Conservation (phyloP, 2,329 filamentous ascomycete genomes). For the Fusarium paranaense region DNA sequence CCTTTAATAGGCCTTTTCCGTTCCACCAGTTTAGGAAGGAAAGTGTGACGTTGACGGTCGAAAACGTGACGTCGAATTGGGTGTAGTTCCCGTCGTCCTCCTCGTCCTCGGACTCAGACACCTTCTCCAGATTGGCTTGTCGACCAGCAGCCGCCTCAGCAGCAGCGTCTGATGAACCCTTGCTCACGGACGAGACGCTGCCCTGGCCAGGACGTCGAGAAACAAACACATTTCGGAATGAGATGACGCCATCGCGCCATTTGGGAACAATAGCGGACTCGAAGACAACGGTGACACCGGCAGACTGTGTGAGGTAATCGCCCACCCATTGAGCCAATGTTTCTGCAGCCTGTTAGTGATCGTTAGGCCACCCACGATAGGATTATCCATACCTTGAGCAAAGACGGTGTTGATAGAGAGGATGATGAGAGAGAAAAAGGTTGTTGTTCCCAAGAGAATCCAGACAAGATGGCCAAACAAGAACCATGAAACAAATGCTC, state of each 20-base stretch:
- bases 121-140: slow-evolving; percentile 53
- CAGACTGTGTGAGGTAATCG: slow-evolving; percentile 94
- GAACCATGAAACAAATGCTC: slow-evolving; percentile 94
- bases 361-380: background rate
- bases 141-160: slow-evolving; percentile 84
- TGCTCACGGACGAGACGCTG: slow-evolving; percentile 81
- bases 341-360: slow-evolving; percentile 64
- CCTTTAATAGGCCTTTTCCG: slow-evolving; percentile 88
- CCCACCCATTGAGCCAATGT: slow-evolving; percentile 93
- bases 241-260: slow-evolving; percentile 95
- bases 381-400: slow-evolving; percentile 77
- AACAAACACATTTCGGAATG: slow-evolving; percentile 96
- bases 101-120: slow-evolving; percentile 47
- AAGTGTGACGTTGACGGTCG: slow-evolving; percentile 94
- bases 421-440: slow-evolving; percentile 93
- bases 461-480: slow-evolving; percentile 92
- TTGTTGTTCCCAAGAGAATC: slow-evolving; percentile 96
- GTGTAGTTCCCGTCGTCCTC: slow-evolving; percentile 95
- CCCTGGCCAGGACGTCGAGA: slow-evolving; percentile 88
- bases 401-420: slow-evolving; percentile 95
- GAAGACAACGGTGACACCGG: slow-evolving; percentile 93
- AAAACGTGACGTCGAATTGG: slow-evolving; percentile 95
- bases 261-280: slow-evolving; percentile 97
- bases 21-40: slow-evolving; percentile 99
- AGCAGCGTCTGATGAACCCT: slow-evolving; percentile 90